phyloP scores from a whole-genome alignment of 2,329 filamentous ascomycete species.

The Plectosphaerella sp. region DNA sequence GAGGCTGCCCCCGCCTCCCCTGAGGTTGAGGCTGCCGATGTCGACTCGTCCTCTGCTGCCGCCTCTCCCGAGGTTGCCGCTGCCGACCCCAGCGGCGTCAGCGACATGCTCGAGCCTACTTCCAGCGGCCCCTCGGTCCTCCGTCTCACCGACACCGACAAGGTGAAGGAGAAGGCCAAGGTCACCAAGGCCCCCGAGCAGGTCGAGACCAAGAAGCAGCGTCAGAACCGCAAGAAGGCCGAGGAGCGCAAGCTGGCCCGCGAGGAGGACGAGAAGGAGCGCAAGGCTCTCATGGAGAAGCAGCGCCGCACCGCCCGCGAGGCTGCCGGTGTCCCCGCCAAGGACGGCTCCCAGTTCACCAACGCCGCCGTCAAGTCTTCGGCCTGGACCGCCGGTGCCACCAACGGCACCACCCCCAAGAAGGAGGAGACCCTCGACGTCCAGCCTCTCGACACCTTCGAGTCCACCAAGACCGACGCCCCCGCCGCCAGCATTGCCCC shows the following conservation, averaged over 20 bases:
- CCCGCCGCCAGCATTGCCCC: constrained; percentile 21
- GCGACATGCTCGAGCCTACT: constrained; percentile 84
- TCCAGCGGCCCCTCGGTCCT: constrained; percentile 67
- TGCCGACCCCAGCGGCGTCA: constrained; percentile 64
- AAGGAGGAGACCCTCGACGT: constrained; percentile 28
- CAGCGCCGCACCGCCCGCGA: constrained; percentile 79
- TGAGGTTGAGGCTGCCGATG: constrained; percentile 68
- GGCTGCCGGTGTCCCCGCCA: constrained; percentile 75
- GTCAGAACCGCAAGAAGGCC: constrained; percentile 85
- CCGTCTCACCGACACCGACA: constrained; percentile 65
- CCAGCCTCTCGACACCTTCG: constrained; percentile 56
- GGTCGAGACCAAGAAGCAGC: constrained; percentile 88
- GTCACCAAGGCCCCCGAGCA: constrained; percentile 59
- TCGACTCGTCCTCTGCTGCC: constrained; percentile 68
- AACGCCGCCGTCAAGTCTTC: constrained; percentile 35
- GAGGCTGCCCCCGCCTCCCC: constrained; percentile 62
- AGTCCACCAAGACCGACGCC: constrained; percentile 28
- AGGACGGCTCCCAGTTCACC: constrained; percentile 67
- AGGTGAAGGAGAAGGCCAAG: constrained; percentile 61
- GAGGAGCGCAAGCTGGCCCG: constrained; percentile 73
- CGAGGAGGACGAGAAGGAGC: constrained; percentile 73
- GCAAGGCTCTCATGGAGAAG: constrained; percentile 72
- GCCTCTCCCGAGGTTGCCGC: constrained; percentile 58
- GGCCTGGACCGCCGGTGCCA: constrained; percentile 35
- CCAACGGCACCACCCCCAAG: constrained; percentile 26